Base-by-base conservation (phyloP, 83 land plant species). In the Thuja plicata region DNA sequence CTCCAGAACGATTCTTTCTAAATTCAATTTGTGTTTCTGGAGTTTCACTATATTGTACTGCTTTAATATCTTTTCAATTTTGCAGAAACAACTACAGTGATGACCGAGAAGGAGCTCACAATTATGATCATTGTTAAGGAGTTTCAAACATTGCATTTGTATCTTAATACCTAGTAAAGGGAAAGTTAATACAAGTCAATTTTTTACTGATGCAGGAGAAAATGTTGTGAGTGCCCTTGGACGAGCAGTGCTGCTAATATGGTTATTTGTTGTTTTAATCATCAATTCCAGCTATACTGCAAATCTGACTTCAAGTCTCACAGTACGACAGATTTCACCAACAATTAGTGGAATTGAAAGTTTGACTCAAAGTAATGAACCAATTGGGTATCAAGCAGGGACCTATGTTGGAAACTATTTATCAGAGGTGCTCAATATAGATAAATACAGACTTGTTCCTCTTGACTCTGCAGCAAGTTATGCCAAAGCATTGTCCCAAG, bases 231-330 rank as follows among this genome's bases (percentile, higher is more conserved):
- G 98, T 87, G 91, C 94, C 34, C 90, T 97, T 76, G 99, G 99
- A n/a, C 94, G 98, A 32, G 41, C 92, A 27, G 99, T 97, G 88
- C 92, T 97, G 16, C 89, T 97, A 32, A 91, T 97, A 62, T 97
- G 99, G 99, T 92, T 97, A 55, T 97, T 97, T 93, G 98, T 97
- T 71, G 99, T 97, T 87, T 74, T 97, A 62, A 97, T 97, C 32
- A 92, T 97, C 87, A 95, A 84, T 87, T 96, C 97, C 57, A 95
- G 97, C 85, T 97, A 97, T 76, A 95, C 98, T 6, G 97, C 98
- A 12, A 95, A 92, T 84, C 84, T 96, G 91, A 96, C 97, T 34
- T 95, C 98, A 52, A 92, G 94, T 40, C 93, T 96, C 85, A 96
- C 98, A 19, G 94, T 94, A 17, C 96, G 93, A 82, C 95, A 94